Base-by-base conservation (phyloP, 2,329 filamentous ascomycete genomes). In the Trichophyton equinum region DNA sequence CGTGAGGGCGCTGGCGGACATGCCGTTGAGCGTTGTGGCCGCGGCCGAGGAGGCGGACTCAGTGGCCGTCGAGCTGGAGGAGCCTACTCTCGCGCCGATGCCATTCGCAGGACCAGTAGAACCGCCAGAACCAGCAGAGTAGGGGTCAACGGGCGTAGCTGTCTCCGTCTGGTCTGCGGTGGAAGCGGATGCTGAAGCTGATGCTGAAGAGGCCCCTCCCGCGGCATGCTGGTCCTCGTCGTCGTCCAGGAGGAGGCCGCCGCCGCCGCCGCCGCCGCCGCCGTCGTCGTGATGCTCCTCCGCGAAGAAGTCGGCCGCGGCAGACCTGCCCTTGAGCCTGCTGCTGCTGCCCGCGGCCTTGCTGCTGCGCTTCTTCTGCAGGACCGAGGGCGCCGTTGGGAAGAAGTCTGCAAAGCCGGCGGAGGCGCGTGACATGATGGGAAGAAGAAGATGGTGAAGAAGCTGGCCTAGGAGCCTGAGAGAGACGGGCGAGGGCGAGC, bases 351-450 rank as follows among this genome's bases (percentile, higher is more conserved):
- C 22, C 22, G 22, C 22, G 33, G 33, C 33, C 33, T 20, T 44
- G 40, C 74, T 74, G 65, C 71, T 72, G 71, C 75, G 76, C 74
- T 77, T 77, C 67, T 76, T 72, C 65, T 77, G 75, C 61, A 81
- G 74, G 65, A 83, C 84, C 68, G 83, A 82, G 67, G 88, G 87
- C 71, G 87, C 88, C 72, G 86, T 84, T 68, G 87, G 88, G 76
- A 91, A 91, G 81, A 90, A 94, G 77, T 91, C 85, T 77, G 87
- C 88, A 81, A 91, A 91, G 78, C 86, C 85, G 79, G 87, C 86
- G 75, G 82, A 81, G 73, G 86, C 83, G 79, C 88, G 89, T 84
- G 89, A 89, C 87, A 88, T 89, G 78, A 78, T 85, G 80, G 85
- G 80, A n/a, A 15, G n/a, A 18, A n/a, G 40, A 44, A 42, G 40